phyloP scores from a whole-genome alignment of 805 yeast genomes.

The Candida easanensis region DNA sequence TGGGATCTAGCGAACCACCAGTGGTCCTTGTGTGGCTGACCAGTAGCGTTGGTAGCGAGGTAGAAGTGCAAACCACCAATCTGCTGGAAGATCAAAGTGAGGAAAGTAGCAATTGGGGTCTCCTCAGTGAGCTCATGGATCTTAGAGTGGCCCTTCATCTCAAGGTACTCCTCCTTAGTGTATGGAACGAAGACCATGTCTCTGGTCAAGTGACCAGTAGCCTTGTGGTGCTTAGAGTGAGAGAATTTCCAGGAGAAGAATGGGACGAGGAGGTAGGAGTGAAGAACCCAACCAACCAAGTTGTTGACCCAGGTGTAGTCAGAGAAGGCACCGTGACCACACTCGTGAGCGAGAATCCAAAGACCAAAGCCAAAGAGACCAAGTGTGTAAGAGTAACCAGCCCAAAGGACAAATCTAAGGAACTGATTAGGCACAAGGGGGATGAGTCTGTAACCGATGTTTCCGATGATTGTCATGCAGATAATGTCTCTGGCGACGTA shows the following conservation, averaged over 20 bases:
- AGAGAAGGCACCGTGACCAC: conserved; percentile 86
- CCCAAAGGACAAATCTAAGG: conserved; percentile 58
- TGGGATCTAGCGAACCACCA: conserved; percentile 55
- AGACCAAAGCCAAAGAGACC: conserved; percentile 74
- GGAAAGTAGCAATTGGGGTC: conserved; percentile 66
- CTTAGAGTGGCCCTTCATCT: conserved; percentile 25
- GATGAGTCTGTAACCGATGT: conserved; percentile 51
- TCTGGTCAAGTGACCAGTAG: conserved; percentile 77
- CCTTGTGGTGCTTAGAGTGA: conserved; percentile 88
- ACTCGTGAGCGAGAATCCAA: conserved; percentile 89
- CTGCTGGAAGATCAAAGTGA: conserved; percentile 61
- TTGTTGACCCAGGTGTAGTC: conserved; percentile 73
- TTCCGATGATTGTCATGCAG: conserved; percentile 47
- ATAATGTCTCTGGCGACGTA: conserved; percentile 69
- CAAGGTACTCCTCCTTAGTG: conserved; percentile 55
- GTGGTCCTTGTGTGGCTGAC: conserved; percentile 57
- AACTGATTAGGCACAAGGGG: conserved; percentile 43
- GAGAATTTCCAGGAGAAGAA: conserved; percentile 84
- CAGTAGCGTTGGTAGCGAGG: conserved; percentile 69
- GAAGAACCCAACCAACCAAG: conserved; percentile 79
- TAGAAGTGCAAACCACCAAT: conserved; percentile 74
- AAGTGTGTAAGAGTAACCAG: conserved; percentile 47
- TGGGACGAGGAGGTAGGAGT: conserved; percentile 76
- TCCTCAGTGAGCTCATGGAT: conserved; percentile 56
- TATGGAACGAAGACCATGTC: conserved; percentile 86